Percentiles rank a stretch among this genome's conserved stretches.
Evolutionary conservation across 768 basidiomycete species (phyloP).

Genomic region (Dacryopinax spathularia): DNA sequence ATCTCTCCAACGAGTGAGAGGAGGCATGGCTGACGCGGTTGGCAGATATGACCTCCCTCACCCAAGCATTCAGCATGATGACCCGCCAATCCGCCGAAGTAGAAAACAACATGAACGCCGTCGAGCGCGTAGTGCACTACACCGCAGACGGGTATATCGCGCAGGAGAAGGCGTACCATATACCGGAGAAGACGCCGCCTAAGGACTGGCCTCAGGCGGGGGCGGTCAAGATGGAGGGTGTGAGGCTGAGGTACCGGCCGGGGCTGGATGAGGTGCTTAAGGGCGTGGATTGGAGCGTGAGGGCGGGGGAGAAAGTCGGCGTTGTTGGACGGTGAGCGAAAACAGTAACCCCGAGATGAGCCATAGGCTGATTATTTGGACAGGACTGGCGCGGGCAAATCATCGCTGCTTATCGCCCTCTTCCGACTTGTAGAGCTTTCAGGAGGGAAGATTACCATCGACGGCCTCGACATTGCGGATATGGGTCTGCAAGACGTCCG

Average conservation of each 20-base stretch:
- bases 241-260: constrained; percentile 48
- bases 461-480: constrained; percentile 29
- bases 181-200: constrained; percentile 39
- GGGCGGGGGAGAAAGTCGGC: constrained; percentile 60
- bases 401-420: constrained; percentile 30
- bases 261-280: constrained; percentile 61
- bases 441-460: constrained; percentile 27
- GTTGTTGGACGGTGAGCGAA: constrained; percentile 43
- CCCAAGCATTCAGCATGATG: constrained; percentile 39
- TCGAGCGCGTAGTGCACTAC: constrained; percentile 50
- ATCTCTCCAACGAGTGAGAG: no score
- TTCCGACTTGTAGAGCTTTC: constrained; percentile 30
- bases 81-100: constrained; percentile 52
- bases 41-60: constrained; percentile 30
- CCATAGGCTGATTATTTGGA: not conserved
- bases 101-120: constrained; percentile 56
- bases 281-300: constrained; percentile 44
- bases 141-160: constrained; percentile 36
- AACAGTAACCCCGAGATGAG: not conserved
- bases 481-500: constrained; percentile 26
- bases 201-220: constrained; percentile 51
- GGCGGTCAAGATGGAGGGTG: constrained; percentile 44
- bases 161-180: constrained; percentile 53
- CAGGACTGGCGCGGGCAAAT: constrained; percentile 44
- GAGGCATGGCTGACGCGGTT: not conserved